A percentile compares a stretch with the other conserved stretches of the same genome.
These are phyloP conservation scores for Ustilago vetiveriae DNA, from an alignment of 1,284 basidiomycete species.

Conservation along the genomic window DNA sequence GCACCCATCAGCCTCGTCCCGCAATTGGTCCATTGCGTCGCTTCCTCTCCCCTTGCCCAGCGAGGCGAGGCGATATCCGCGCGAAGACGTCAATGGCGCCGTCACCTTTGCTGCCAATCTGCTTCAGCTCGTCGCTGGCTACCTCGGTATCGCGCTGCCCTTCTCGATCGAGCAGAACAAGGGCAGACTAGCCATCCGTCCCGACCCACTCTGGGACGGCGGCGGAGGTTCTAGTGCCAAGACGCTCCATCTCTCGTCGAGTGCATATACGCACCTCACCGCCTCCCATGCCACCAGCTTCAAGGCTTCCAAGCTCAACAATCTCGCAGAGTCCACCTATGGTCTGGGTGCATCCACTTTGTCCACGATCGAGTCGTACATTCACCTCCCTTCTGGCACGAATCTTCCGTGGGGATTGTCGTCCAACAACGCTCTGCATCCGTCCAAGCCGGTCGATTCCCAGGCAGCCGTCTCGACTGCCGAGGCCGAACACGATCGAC, in stretches of 20 bases:
- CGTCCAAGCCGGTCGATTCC: background rate
- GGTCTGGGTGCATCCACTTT: conserved; percentile 52
- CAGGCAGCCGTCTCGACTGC: too few relatives aligned
- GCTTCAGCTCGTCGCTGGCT: conserved; percentile 42
- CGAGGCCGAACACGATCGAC: background rate
- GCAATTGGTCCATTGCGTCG: conserved; percentile 47
- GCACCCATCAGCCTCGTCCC: conserved; percentile 1
- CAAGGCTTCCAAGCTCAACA: conserved; percentile 25
- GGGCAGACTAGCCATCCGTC: conserved; percentile 35
- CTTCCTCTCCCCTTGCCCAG: conserved; percentile 46
- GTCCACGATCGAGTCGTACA: conserved; percentile 52
- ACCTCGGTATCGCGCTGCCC: conserved; percentile 53
- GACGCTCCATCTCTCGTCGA: conserved; percentile 42
- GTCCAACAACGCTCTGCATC: conserved; percentile 3
- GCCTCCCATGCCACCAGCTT: conserved; percentile 4
- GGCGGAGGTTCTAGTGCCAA: conserved; percentile 45
- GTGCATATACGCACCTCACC: conserved; percentile 39
- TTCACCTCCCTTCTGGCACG: conserved; percentile 36
- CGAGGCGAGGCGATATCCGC: conserved; percentile 48
- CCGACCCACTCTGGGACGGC: conserved; percentile 52
- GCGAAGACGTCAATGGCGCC: conserved; percentile 53
- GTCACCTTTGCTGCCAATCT: conserved; percentile 44
- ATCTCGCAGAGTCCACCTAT: conserved; percentile 46
- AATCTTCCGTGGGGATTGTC: conserved; percentile 40
- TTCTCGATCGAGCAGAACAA: conserved; percentile 45